Conservation (phyloP, 2,329 filamentous ascomycete species). For the Nothopassalora personata region DNA sequence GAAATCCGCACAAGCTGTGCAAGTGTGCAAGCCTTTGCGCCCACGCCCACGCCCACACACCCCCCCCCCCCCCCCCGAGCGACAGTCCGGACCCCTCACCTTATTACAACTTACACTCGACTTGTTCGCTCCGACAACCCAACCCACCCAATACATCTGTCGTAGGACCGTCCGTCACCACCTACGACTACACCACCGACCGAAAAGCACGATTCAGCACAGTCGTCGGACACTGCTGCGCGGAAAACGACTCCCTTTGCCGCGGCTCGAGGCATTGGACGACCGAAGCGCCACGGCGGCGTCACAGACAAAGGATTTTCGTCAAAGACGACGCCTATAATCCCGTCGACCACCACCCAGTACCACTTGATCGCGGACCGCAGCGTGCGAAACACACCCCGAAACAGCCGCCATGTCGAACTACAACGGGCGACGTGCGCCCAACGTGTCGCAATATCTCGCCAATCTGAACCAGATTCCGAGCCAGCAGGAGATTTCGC, state of each 20-base stretch:
- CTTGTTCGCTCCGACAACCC: neutral
- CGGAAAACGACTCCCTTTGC: neutral
- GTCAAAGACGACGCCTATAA: neutral
- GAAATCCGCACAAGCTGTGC: too few species aligned
- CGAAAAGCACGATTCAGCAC: neutral
- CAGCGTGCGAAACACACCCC: neutral
- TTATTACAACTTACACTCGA: neutral
- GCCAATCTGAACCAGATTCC: slow-evolving; percentile 73
- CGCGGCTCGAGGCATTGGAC: neutral
- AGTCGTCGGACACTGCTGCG: neutral
- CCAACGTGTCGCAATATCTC: slow-evolving; percentile 86
- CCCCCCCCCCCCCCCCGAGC: neutral
- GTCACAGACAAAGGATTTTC: neutral
- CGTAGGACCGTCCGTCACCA: neutral
- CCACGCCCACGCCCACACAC: too few species aligned
- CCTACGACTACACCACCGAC: neutral
- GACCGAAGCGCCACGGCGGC: neutral
- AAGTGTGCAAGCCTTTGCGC: too few species aligned
- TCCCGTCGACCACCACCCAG: neutral
- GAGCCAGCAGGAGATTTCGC: slow-evolving; percentile 55
- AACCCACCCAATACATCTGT: neutral
- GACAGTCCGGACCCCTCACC: neutral
- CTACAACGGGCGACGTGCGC: slow-evolving; percentile 68
- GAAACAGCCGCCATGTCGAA: slow-evolving; percentile 58
- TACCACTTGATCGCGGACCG: neutral